Conservation (phyloP, 2,329 filamentous ascomycete species). For the Diaporthe humulicola region DNA sequence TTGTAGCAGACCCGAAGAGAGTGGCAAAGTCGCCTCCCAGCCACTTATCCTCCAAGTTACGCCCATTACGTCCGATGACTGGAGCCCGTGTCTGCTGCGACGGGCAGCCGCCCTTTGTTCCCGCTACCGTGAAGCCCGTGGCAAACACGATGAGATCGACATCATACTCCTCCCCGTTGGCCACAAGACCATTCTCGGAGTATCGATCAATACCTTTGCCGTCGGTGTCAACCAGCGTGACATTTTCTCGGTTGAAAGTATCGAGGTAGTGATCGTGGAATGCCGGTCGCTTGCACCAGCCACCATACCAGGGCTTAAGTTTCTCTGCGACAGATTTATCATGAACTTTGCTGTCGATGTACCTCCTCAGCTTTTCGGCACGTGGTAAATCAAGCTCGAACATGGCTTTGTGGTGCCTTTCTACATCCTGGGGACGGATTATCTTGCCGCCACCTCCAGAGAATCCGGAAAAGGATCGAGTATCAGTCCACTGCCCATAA, state of each 20-base stretch:
- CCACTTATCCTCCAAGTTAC: slow-evolving; percentile 2
- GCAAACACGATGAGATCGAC: slow-evolving; percentile 10
- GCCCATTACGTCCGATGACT: background rate
- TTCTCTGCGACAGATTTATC: background rate
- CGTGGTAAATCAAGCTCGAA: slow-evolving; percentile 4
- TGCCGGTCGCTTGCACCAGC: slow-evolving; percentile 13
- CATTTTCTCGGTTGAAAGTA: background rate
- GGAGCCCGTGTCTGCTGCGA: slow-evolving; percentile 2
- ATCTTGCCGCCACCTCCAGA: slow-evolving; percentile 5
- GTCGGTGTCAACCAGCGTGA: slow-evolving; percentile 1
- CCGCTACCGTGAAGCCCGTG: background rate
- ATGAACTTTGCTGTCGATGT: background rate
- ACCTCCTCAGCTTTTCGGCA: background rate
- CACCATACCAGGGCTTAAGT: slow-evolving; percentile 18
- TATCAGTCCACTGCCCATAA: background rate
- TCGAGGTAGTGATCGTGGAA: slow-evolving; percentile 15
- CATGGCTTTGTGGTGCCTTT: background rate
- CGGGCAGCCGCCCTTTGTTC: slow-evolving; percentile 5
- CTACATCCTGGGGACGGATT: background rate
- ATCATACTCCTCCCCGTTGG: background rate
- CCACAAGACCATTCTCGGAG: background rate
- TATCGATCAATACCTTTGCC: background rate
- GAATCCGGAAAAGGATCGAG: background rate
- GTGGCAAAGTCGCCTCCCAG: background rate
- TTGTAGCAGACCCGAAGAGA: background rate